A percentile compares a stretch with the other conserved stretches of the same genome.
phyloP scores from a whole-genome alignment of 441 rosid genomes.

The Oxalis stricta region DNA sequence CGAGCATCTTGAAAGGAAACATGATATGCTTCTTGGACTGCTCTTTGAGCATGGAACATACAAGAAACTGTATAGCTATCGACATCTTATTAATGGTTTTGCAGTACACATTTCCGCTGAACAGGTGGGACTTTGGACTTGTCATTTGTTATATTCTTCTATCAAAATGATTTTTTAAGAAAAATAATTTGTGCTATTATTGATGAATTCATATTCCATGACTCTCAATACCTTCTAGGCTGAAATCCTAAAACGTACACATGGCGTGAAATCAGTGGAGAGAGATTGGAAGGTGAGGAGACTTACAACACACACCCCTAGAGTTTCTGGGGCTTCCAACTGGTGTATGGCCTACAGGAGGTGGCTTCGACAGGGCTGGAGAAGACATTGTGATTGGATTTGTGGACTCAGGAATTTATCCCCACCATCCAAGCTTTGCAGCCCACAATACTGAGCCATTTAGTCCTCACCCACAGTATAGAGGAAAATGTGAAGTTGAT shows the following conservation, averaged over 20 bases:
- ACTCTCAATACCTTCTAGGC: constrained; percentile 65
- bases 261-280: constrained; percentile 68
- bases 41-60: constrained; percentile 69
- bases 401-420: constrained; percentile 89
- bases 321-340: constrained; percentile 92
- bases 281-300: constrained; percentile 94
- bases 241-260: constrained; percentile 56
- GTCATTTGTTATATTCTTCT: not conserved
- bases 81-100: constrained; percentile 92
- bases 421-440: constrained; percentile 87
- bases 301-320: constrained; percentile 87
- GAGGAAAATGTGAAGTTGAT: constrained; percentile 89
- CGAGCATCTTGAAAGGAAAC: constrained; percentile 73
- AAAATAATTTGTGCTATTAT: not conserved
- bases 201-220: constrained; percentile 1
- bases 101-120: constrained; percentile 69
- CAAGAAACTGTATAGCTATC: constrained; percentile 86
- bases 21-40: constrained; percentile 81
- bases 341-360: constrained; percentile 97
- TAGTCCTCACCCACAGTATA: constrained; percentile 70
- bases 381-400: constrained; percentile 92
- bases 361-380: constrained; percentile 89
- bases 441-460: constrained; percentile 47
- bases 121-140: constrained; percentile 53
- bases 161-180: too few relatives aligned